A percentile compares a stretch with the other conserved stretches of the same genome.
Evolutionary conservation across 169 alveolate genomes (phyloP).

Genomic region (Eimeria maxima): DNA sequence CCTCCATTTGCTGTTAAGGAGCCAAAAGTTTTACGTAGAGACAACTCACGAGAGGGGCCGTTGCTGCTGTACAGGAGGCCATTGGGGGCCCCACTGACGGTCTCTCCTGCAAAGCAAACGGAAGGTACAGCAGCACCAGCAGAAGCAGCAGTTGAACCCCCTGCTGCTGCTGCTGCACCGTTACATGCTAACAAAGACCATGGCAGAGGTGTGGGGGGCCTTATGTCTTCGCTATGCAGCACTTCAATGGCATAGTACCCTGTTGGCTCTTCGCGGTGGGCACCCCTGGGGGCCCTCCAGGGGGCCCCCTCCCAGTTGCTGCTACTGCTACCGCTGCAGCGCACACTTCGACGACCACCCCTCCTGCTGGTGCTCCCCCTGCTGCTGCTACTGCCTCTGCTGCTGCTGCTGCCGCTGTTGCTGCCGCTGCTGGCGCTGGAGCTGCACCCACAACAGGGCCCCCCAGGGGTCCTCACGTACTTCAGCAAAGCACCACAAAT

Average conservation of each 20-base stretch:
- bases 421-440: background rate
- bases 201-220: constrained; percentile 38
- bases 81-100: background rate
- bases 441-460: constrained; percentile 46
- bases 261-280: background rate
- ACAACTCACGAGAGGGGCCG: constrained; percentile 12
- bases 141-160: background rate
- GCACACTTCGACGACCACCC: constrained; percentile 7
- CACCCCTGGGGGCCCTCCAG: constrained; percentile 38
- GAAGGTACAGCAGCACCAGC: background rate
- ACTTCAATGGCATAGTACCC: background rate
- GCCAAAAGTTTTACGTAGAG: background rate
- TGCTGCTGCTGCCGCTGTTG: constrained; percentile 1
- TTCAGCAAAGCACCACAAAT: constrained; percentile 18
- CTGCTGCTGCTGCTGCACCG: constrained; percentile 19
- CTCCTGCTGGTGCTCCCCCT: constrained; percentile 12
- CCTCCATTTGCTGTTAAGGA: constrained; percentile 20
- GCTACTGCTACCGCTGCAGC: constrained; percentile 6
- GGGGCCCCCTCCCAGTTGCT: constrained; percentile 23
- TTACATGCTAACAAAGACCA: background rate
- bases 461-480: constrained; percentile 36
- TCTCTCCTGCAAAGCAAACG: background rate
- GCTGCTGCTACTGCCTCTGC: constrained; percentile 17
- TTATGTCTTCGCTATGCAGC: constrained; percentile 2
- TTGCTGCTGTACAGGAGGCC: background rate